Evolutionary conservation across 805 yeast genomes (phyloP), one percentile per base, ranked within the genome.

Genomic region (Hanseniaspora lachancei): DNA sequence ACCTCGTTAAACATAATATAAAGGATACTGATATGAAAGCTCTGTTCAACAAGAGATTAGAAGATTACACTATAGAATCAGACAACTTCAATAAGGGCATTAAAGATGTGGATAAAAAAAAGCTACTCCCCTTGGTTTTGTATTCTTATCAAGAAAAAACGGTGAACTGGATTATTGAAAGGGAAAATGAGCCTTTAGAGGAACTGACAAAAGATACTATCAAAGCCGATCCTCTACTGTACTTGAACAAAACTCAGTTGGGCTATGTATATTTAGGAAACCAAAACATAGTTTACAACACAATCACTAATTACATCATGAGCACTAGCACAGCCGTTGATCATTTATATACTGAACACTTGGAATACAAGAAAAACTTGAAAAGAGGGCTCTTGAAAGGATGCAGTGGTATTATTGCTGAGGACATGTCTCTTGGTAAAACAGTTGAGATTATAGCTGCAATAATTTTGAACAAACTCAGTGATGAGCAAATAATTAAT

Each of bases 371-470:
- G 9, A n/a, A 32, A 18, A 36, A 8, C 20, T 1, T 46, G 5
- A 4, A 32, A 12, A 34, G 20, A 5, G 51, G 52, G 7, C 13
- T 18, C 40, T 34, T 53, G 5, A 38, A 44, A 16, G 60, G 64
- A 8, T 67, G 67, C 3, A 60, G 75, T 51, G 96, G 95, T 0
- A 70, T 93, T 8, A 67, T 93, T 36, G 84, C 93, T 1, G 98
- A 91, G 63, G 98, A 93, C 67, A 93, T 93, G 98, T 98, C 98
- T 0, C 74, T 93, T 8, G 98, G 98, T 0, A 93, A 93, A 64
- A 91, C 98, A 0, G 81, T 93, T 4, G 98, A 93, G 65, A 73
- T 89, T 15, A 72, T 86, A 2, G 73, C 95, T 0, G 69, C 91
- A 41, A 69, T 84, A 0, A 64, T 80, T 1, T 63, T 81, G 50